A percentile compares a stretch with the other conserved stretches of the same genome.
phyloP scores from a whole-genome alignment of 208 protist species.

The Wallacemonas sp. region DNA sequence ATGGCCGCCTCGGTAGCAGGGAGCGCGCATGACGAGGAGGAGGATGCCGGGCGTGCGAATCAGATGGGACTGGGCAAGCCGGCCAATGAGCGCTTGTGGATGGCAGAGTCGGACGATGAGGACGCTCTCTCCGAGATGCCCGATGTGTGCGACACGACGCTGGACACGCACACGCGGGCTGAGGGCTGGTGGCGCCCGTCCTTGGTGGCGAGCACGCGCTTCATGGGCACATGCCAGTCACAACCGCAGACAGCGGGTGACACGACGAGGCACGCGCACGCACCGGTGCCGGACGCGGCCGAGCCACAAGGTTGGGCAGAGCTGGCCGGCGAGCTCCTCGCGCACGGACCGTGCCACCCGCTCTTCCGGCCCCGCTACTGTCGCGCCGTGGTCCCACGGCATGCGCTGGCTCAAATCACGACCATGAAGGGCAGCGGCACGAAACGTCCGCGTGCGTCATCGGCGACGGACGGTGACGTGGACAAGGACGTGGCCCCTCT shows the following conservation, averaged over 20 bases:
- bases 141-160: neutral
- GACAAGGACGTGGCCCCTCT: neutral
- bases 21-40: constrained; percentile 24
- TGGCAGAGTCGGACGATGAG: constrained; percentile 8
- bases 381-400: neutral
- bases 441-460: too few relatives aligned
- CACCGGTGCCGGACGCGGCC: too few relatives aligned
- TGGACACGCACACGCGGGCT: neutral
- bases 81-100: constrained; percentile 5
- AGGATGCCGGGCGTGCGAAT: neutral
- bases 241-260: neutral
- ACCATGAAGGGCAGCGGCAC: neutral
- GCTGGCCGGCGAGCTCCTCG: constrained; percentile 6
- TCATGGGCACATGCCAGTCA: constrained; percentile 1
- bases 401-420: neutral
- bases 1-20: neutral
- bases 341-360: constrained; percentile 5
- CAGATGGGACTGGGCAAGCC: neutral
- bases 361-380: neutral
- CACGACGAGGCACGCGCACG: too few relatives aligned
- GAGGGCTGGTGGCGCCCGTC: neutral
- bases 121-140: neutral
- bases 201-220: neutral
- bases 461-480: too few relatives aligned
- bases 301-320: neutral